Evolutionary conservation across 163 green algal species (phyloP).

Genomic region (Scenedesmus sp.): DNA sequence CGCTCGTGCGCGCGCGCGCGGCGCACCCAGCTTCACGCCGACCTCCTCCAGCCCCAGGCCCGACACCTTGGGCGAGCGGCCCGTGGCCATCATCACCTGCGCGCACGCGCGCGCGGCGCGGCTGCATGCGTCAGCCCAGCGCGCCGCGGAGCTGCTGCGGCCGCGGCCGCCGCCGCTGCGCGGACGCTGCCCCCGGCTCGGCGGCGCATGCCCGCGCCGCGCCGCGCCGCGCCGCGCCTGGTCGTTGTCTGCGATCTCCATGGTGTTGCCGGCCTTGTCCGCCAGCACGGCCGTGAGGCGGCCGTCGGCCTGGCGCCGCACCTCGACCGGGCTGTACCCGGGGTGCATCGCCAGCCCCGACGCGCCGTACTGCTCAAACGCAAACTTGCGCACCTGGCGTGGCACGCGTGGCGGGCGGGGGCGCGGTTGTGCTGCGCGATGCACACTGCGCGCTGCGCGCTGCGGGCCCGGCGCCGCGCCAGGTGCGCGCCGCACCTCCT

Average conservation of each 20-base stretch:
- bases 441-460: too few relatives aligned
- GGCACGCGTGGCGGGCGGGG: too few relatives aligned
- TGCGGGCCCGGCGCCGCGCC: too few relatives aligned
- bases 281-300: conserved; percentile 63
- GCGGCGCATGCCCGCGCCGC: neutral
- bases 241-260: conserved; percentile 60
- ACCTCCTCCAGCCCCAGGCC: conserved; percentile 85
- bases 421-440: neutral
- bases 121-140: too few relatives aligned
- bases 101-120: neutral
- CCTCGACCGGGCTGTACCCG: conserved; percentile 58
- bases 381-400: conserved; percentile 68
- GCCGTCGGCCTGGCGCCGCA: conserved; percentile 65
- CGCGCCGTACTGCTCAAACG: conserved; percentile 64
- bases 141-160: conserved; percentile 7
- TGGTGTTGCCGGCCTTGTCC: conserved; percentile 47
- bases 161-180: too few relatives aligned
- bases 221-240: conserved; percentile 41
- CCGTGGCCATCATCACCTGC: conserved; percentile 84
- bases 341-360: conserved; percentile 83
- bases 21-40: conserved; percentile 70
- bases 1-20: too few relatives aligned
- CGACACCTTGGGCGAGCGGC: conserved; percentile 77
- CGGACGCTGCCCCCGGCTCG: neutral
- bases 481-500: conserved; percentile 62